A percentile compares a stretch with the other conserved stretches of the same genome.
phyloP scores from a whole-genome alignment of 2,329 filamentous ascomycete species.

The Tolypocladium amazonense region DNA sequence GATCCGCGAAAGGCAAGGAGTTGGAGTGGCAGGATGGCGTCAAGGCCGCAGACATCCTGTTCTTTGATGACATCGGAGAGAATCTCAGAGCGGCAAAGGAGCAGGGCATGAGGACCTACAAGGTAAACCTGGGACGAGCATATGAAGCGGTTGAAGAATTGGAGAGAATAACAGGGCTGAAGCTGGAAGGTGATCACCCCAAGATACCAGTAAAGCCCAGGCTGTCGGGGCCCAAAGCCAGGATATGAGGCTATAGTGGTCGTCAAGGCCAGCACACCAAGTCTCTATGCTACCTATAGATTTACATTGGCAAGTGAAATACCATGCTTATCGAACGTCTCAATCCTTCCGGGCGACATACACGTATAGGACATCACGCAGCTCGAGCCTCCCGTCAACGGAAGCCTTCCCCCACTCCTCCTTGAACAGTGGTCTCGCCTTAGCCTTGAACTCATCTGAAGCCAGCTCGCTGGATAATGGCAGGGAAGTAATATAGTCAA shows the following conservation, averaged over 20 bases:
- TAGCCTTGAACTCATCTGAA: slow-evolving; percentile 11
- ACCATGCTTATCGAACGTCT: background rate
- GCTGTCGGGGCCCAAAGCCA: slow-evolving; percentile 23
- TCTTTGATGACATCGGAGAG: slow-evolving; percentile 89
- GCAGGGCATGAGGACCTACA: slow-evolving; percentile 71
- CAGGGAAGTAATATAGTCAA: slow-evolving; percentile 4
- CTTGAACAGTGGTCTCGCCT: slow-evolving; percentile 14
- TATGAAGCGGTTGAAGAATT: slow-evolving; percentile 75
- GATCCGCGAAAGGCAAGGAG: slow-evolving; percentile 22
- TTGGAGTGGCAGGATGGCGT: slow-evolving; percentile 41
- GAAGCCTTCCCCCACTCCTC: slow-evolving; percentile 19
- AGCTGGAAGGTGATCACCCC: slow-evolving; percentile 45
- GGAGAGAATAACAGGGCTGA: slow-evolving; percentile 62
- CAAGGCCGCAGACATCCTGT: slow-evolving; percentile 59
- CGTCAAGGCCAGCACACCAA: background rate
- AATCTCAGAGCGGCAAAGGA: slow-evolving; percentile 74
- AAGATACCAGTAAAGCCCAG: slow-evolving; percentile 33
- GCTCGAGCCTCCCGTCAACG: slow-evolving; percentile 16
- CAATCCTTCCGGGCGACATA: slow-evolving; percentile 13
- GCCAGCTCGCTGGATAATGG: slow-evolving; percentile 5
- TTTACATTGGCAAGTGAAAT: background rate
- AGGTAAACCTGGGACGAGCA: slow-evolving; percentile 68
- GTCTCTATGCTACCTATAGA: background rate
- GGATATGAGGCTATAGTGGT: slow-evolving; percentile 20
- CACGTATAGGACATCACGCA: slow-evolving; percentile 16